These are phyloP conservation scores for Nannochloris sp. DNA, from an alignment of 139 green algal genomes.

Conservation along the genomic window DNA sequence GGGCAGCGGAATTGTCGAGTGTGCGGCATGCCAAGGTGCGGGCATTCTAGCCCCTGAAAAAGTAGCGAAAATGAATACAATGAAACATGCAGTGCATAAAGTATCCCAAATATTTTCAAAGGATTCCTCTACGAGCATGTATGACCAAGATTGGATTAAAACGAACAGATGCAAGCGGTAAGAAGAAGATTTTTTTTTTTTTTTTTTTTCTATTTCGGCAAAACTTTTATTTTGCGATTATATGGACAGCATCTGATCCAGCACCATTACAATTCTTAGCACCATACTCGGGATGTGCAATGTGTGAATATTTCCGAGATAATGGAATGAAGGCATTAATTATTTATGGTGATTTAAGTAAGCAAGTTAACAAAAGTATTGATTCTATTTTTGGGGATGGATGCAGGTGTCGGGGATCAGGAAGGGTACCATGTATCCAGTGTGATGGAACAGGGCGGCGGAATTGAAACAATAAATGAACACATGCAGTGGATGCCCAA, in stretches of 20 bases:
- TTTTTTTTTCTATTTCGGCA: not conserved
- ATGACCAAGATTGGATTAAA: slow-evolving; percentile 12
- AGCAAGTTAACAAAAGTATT: too few species aligned
- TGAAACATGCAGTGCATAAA: slow-evolving; percentile 7
- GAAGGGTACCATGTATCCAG: slow-evolving; percentile 1
- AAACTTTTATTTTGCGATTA: too few species aligned
- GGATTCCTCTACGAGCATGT: not conserved
- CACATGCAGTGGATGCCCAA: too few species aligned
- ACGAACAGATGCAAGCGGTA: slow-evolving; percentile 10
- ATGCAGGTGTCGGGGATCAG: slow-evolving; percentile 15
- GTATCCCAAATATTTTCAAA: slow-evolving; percentile 3
- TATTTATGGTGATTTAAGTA: slow-evolving; percentile 88
- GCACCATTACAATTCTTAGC: slow-evolving; percentile 87
- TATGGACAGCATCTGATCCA: slow-evolving; percentile 83
- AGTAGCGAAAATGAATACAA: slow-evolving; percentile 14
- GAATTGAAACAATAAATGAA: too few species aligned
- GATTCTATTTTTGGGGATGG: too few species aligned
- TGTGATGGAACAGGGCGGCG: slow-evolving; percentile 7
- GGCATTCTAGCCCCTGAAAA: slow-evolving; percentile 8
- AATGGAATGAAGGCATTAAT: slow-evolving; percentile 51
- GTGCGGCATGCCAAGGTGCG: slow-evolving; percentile 8
- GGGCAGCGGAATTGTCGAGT: slow-evolving; percentile 2
- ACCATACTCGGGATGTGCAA: slow-evolving; percentile 83
- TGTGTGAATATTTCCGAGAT: slow-evolving; percentile 73
- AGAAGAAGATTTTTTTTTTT: not conserved